Conservation (phyloP, 352 stramenopile genomes). For the Peronospora farinosa region DNA sequence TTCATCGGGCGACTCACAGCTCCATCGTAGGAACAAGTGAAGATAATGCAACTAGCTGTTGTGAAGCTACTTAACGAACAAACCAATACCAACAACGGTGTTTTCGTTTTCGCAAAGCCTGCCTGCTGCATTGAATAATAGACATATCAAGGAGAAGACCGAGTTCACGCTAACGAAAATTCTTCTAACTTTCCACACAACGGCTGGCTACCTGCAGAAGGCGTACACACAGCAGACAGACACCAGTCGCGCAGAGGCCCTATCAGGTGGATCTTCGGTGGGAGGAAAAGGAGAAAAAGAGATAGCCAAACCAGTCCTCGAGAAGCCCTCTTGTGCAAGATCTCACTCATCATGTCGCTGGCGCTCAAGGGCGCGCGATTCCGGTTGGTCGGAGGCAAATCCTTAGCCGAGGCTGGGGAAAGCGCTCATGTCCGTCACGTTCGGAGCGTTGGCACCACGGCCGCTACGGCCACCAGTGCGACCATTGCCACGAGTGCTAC, state of each 20-base stretch:
- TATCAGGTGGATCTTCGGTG: constrained; percentile 59
- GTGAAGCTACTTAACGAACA: neutral
- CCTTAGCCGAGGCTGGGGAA: constrained; percentile 81
- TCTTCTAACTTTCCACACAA: constrained; percentile 71
- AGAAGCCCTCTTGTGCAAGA: constrained; percentile 37
- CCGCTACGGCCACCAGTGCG: constrained; percentile 33
- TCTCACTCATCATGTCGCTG: constrained; percentile 54
- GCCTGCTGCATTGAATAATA: constrained; percentile 74
- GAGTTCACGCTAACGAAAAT: constrained; percentile 58
- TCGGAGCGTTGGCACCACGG: constrained; percentile 38
- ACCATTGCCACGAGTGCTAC: constrained; percentile 45
- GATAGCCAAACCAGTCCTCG: constrained; percentile 36
- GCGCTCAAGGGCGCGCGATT: constrained; percentile 31
- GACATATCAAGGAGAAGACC: constrained; percentile 56
- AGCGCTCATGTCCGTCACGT: constrained; percentile 78
- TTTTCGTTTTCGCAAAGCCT: constrained; percentile 45
- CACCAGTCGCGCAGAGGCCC: constrained; percentile 42
- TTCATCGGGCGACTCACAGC: constrained; percentile 34
- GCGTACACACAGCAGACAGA: constrained; percentile 35
- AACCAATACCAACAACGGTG: neutral
- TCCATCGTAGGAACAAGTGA: constrained; percentile 22
- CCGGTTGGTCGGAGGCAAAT: constrained; percentile 21
- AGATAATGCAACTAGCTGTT: neutral
- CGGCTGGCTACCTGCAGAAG: constrained; percentile 26
- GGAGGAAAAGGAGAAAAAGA: constrained; percentile 53